Base-by-base conservation (phyloP, 192 early-diverging fungal species). In the Kickxella alabastrina region DNA sequence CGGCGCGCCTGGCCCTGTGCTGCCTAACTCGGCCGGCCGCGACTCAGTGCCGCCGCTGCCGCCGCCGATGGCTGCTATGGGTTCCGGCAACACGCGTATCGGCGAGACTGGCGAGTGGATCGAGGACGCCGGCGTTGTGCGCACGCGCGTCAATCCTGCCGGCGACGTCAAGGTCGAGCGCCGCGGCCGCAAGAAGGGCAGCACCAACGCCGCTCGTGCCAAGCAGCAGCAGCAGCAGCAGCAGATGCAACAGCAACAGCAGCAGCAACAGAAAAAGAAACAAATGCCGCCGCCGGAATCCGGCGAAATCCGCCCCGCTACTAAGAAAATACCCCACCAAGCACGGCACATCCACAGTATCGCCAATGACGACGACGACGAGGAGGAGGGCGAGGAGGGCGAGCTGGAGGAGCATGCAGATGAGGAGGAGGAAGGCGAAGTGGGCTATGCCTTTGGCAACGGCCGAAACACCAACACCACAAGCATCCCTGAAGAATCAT, bases 131-230 rank as follows among this genome's bases (percentile, higher is more conserved):
- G 69, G 69, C 46, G 53, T 61, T 1, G 62, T 65, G 14, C 48
- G 69, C 21, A 59, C 57, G 4, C 49, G 68, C 15, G 44, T 59
- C 36, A 64, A 55, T 31, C 54, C 60, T 22, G 54, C 36, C 34
- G 68, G 68, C 24, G 68, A 71, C 21, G 57, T 64, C 19, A 49
- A 45, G 32, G 62, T 65, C 14, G 73, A 76, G 50, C 46, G 73
- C 15, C 56, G 73, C 6, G 73, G 73, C 28, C 52, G 73, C 32
- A 76, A 76, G 21, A 76, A 76, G 39, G 73, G 73, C 28, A 51
- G 43, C 41, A 68, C 65, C 29, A 75, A 75, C 32, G 54, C 44
- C 2, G 37, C 27, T 3, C 26, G 45, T 6, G 23, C 26, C 19
- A 50, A 47, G 12, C 19, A 35, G 18, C 40, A 62, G 31, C 8